Conservation (phyloP, 805 yeast species). For the Spathaspora sp. region DNA sequence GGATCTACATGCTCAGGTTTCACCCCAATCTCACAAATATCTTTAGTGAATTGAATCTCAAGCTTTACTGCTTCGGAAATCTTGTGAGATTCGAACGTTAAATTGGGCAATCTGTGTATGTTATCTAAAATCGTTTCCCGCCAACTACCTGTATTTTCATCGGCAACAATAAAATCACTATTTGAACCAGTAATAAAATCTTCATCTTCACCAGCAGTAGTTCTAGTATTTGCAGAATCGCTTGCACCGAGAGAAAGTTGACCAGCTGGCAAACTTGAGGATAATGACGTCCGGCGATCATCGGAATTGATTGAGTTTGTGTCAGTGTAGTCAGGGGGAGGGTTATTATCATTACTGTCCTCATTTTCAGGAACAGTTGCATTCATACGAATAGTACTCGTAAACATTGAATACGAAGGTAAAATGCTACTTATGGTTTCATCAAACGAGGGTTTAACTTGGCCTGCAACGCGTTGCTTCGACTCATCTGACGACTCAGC, state of each 20-base stretch:
- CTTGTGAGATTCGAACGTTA: conserved; percentile 24
- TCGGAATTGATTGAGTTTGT: conserved; percentile 2
- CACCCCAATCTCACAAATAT: conserved; percentile 25
- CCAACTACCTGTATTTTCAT: conserved; percentile 31
- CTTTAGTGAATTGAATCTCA: conserved; percentile 29
- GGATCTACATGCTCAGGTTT: conserved; percentile 27
- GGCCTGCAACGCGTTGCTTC: neutral
- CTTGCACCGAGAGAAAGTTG: neutral
- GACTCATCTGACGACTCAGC: neutral
- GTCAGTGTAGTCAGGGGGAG: conserved; percentile 7
- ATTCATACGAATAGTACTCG: conserved; percentile 14
- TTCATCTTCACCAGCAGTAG: neutral
- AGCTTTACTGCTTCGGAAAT: conserved; percentile 24
- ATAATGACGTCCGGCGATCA: conserved; percentile 1
- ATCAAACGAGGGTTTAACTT: conserved; percentile 4
- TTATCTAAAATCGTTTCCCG: conserved; percentile 37
- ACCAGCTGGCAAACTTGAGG: neutral
- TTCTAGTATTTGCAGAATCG: neutral
- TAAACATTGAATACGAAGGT: conserved; percentile 37
- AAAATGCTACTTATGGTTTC: conserved; percentile 36
- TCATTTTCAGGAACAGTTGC: conserved; percentile 11
- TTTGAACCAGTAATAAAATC: neutral
- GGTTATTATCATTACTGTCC: conserved; percentile 5
- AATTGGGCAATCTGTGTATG: conserved; percentile 28
- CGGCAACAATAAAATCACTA: conserved; percentile 24